Evolutionary conservation across 495 filamentous ascomycete species (phyloP), one percentile per base, ranked within the genome.

Genomic region (Tuber umbilicatum): DNA sequence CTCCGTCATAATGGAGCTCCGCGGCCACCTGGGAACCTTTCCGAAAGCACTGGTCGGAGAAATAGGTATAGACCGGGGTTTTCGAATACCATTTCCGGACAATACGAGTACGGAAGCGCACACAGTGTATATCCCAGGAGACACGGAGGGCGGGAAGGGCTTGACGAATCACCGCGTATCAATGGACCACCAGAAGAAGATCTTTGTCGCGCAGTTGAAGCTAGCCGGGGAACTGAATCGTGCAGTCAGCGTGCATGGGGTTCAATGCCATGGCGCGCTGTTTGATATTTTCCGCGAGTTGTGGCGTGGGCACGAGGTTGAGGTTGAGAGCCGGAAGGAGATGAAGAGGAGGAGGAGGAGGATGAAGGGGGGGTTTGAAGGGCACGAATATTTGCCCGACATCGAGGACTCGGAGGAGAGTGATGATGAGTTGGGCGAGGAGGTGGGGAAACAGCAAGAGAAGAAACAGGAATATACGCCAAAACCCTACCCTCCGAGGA

Each of bases 221-320:
- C 86, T 99, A 41, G 96, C 95, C 0, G 94, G 92, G 16, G 90
- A 94, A 81, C 85, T 97, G 85, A 86, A 88, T 39, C 87, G 94
- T 23, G 87, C 94, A 0, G 95, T 94, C 3, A 94, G 92, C 21
- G 86, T 98, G 0, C 95, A 98, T 81, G 94, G 94, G 38, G 96
- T 98, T 23, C 91, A 95, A 82, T 93, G 92, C 0, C 95, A 97
- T 79, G 96, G 95, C 0, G 85, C 90, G 1, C 79, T 98, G 1
- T 91, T 93, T 72, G 92, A 97, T 21, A 86, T 90, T 1, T 82
- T 98, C 37, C 86, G 89, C 71, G 87, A 89, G 71, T 84, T 92
- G 45, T 99, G 94, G 94, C 89, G 89, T 78, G 95, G 94, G 0
- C 87, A 93, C 81, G 93, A 97, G 83, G 89, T 88, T 78, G 85